Evolutionary conservation across 2,329 filamentous ascomycete species (phyloP).

Genomic region (Neophaeococcomyces mojaviensis): DNA sequence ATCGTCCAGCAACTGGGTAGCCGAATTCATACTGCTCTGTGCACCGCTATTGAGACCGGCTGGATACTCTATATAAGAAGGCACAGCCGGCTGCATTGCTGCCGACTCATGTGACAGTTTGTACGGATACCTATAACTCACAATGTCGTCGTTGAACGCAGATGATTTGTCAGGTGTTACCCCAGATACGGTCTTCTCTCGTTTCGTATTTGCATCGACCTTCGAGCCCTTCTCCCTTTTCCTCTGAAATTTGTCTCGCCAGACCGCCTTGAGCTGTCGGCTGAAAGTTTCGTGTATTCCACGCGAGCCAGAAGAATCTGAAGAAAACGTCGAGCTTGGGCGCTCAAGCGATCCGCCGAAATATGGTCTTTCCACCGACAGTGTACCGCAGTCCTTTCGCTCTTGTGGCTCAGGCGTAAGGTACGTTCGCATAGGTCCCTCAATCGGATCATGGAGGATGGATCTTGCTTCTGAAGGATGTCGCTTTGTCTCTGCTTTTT

Average conservation of each 20-base stretch:
- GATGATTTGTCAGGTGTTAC: background rate
- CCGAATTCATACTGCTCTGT: background rate
- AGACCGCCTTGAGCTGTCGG: conserved; percentile 2
- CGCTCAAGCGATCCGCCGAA: background rate
- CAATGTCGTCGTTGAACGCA: background rate
- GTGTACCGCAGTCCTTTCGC: background rate
- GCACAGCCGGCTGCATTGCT: background rate
- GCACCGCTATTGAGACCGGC: too few relatives aligned
- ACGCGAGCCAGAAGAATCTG: conserved; percentile 1
- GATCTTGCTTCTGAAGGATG: conserved; percentile 1
- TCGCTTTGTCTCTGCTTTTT: too few relatives aligned
- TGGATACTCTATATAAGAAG: too few relatives aligned
- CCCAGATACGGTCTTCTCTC: background rate
- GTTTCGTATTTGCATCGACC: background rate
- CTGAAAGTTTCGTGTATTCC: background rate
- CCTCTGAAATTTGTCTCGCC: background rate
- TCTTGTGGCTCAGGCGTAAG: background rate
- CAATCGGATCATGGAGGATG: conserved; percentile 2
- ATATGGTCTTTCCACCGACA: background rate
- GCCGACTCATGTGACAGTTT: background rate
- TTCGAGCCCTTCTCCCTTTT: background rate
- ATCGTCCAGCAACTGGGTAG: background rate
- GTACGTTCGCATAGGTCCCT: conserved; percentile 5
- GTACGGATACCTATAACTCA: conserved; percentile 3
- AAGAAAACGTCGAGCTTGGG: conserved; percentile 1